These are phyloP conservation scores for Lasiodiplodia gonubiensis DNA, from an alignment of 2,329 filamentous ascomycete genomes.

Conservation along the genomic window DNA sequence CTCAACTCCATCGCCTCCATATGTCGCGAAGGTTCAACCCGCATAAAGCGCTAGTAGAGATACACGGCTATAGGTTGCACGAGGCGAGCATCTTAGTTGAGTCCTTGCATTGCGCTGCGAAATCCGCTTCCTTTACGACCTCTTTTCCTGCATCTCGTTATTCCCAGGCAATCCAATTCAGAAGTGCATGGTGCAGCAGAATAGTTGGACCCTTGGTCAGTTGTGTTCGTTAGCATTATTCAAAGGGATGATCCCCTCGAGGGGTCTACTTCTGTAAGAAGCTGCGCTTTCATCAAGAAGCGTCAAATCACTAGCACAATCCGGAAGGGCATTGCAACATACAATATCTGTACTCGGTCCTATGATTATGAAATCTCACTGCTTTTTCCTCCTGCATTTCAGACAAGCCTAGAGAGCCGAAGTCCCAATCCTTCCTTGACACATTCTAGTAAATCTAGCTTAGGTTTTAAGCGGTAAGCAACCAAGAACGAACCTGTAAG, in stretches of 20 bases:
- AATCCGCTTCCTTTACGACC: not conserved
- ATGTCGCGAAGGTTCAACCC: not conserved
- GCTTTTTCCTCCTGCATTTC: not conserved
- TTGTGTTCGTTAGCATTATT: not conserved
- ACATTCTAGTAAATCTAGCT: not conserved
- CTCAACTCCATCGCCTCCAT: slow-evolving; percentile 14
- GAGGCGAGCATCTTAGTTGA: not conserved
- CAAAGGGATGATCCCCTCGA: not conserved
- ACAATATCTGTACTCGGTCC: not conserved
- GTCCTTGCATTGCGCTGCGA: not conserved
- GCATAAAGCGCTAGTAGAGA: not conserved
- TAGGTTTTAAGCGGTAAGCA: not conserved
- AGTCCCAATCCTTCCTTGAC: not conserved
- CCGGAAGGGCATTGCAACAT: not conserved
- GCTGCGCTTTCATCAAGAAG: not conserved
- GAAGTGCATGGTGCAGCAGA: not conserved
- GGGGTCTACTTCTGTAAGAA: not conserved
- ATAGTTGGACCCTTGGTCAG: not conserved
- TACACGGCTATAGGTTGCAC: not conserved
- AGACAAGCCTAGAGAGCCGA: not conserved
- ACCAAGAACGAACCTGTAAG: not conserved
- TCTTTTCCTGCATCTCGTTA: not conserved
- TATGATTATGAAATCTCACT: not conserved
- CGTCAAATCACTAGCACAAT: not conserved
- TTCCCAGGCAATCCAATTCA: not conserved